Evolutionary conservation across 441 rosid genomes (phyloP).

Genomic region (Adansonia grandidieri): DNA sequence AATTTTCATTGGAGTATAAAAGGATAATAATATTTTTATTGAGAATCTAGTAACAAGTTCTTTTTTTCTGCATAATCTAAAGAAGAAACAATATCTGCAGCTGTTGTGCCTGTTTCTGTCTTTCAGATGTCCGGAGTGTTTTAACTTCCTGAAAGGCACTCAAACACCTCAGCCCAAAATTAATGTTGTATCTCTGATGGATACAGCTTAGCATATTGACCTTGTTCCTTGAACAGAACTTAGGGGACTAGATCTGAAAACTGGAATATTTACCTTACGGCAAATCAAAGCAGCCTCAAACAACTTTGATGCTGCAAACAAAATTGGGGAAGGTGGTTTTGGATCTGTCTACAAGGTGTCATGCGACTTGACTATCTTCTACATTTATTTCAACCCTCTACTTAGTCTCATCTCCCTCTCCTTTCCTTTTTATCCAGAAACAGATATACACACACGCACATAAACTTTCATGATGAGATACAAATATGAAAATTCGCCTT

Average conservation of each 20-base stretch:
- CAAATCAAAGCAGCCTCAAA: constrained; percentile 84
- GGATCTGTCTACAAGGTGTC: constrained; percentile 73
- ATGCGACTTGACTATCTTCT: neutral
- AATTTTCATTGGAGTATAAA: neutral
- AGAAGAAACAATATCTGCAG: neutral
- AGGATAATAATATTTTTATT: neutral
- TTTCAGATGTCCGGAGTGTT: neutral
- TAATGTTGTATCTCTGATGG: neutral
- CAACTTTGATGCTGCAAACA: constrained; percentile 64
- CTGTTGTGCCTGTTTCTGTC: neutral
- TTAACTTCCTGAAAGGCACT: neutral
- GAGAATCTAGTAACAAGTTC: neutral
- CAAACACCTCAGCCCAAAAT: too few species aligned
- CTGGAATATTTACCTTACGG: constrained; percentile 65
- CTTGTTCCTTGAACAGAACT: constrained; percentile 26
- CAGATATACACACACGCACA: neutral
- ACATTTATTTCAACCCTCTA: neutral
- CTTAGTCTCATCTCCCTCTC: too few species aligned
- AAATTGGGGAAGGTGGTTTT: constrained; percentile 92
- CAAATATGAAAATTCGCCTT: neutral
- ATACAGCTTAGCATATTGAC: neutral
- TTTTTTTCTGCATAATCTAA: neutral
- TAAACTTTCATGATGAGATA: neutral
- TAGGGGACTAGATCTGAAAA: constrained; percentile 74
- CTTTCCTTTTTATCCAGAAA: neutral